These are phyloP conservation scores for Gamarada debralockiae DNA, from an alignment of 495 filamentous ascomycete species.

Conservation along the genomic window DNA sequence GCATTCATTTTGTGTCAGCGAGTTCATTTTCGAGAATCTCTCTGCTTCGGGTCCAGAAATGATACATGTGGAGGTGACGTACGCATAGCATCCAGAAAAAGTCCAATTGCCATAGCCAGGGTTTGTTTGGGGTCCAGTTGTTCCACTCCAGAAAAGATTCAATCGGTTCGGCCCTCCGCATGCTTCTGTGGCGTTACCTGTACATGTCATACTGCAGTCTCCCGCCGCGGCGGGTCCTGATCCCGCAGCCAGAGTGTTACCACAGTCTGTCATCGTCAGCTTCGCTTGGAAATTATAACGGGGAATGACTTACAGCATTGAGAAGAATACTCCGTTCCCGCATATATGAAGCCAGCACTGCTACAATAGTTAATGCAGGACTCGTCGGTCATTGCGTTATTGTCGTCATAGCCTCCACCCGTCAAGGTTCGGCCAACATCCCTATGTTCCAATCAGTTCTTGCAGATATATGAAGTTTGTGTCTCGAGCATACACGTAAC, in stretches of 20 bases:
- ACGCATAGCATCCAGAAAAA: conserved; percentile 18
- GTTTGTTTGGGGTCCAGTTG: conserved; percentile 10
- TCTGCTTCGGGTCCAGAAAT: too few relatives aligned
- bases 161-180: conserved; percentile 33
- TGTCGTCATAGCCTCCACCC: conserved; percentile 1
- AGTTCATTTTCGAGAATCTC: conserved; percentile 5
- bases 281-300: background rate
- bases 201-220: conserved; percentile 19
- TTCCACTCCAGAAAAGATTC: conserved; percentile 13
- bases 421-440: conserved; percentile 13
- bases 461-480: background rate
- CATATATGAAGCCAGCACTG: conserved; percentile 29
- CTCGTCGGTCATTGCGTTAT: conserved; percentile 36
- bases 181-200: conserved; percentile 20
- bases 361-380: conserved; percentile 35
- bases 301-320: conserved; percentile 17
- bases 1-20: conserved; percentile 4
- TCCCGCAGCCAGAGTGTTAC: background rate
- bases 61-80: conserved; percentile 36
- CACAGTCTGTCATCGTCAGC: background rate
- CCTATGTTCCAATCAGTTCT: background rate
- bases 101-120: conserved; percentile 5
- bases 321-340: conserved; percentile 35
- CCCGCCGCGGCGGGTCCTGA: background rate
- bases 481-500: conserved; percentile 12